These are phyloP conservation scores for Calocybe indica DNA, from an alignment of 768 basidiomycete species.

Conservation along the genomic window DNA sequence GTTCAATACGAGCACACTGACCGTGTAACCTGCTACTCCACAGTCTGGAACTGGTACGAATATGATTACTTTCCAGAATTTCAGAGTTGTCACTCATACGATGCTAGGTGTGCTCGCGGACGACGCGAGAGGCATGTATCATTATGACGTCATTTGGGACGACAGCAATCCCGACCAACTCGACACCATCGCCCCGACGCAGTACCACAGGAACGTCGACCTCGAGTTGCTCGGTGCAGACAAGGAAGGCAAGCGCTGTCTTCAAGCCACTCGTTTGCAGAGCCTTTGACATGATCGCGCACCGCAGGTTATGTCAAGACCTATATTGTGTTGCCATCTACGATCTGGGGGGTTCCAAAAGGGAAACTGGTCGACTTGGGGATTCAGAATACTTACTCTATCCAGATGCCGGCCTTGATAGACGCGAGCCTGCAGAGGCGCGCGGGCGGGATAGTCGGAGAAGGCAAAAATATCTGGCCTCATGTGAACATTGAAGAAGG, in stretches of 20 bases:
- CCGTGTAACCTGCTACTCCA: no score
- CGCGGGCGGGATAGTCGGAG: constrained; percentile 48
- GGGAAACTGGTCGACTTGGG: constrained; percentile 43
- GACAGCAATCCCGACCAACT: constrained; percentile 43
- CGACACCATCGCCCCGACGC: constrained; percentile 35
- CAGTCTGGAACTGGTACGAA: constrained; percentile 47
- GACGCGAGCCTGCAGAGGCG: constrained; percentile 37
- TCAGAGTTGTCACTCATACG: neutral
- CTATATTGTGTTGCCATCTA: constrained; percentile 47
- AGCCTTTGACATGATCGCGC: neutral
- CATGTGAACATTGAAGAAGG: constrained; percentile 50
- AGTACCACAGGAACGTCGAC: constrained; percentile 49
- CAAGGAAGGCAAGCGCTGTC: constrained; percentile 29
- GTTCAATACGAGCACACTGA: no score
- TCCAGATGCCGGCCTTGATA: constrained; percentile 46
- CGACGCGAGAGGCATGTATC: constrained; percentile 33
- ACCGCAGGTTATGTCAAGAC: constrained; percentile 40
- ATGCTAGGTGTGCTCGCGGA: constrained; percentile 36
- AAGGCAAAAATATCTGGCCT: constrained; percentile 55
- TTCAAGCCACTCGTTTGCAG: neutral
- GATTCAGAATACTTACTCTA: constrained; percentile 46
- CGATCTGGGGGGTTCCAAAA: constrained; percentile 53
- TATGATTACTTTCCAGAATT: neutral
- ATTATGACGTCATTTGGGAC: constrained; percentile 35
- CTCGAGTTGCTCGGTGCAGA: constrained; percentile 40